Evolutionary conservation across 441 rosid genomes (phyloP), one percentile per base, ranked within the genome.

Genomic region (Adansonia grandidieri): DNA sequence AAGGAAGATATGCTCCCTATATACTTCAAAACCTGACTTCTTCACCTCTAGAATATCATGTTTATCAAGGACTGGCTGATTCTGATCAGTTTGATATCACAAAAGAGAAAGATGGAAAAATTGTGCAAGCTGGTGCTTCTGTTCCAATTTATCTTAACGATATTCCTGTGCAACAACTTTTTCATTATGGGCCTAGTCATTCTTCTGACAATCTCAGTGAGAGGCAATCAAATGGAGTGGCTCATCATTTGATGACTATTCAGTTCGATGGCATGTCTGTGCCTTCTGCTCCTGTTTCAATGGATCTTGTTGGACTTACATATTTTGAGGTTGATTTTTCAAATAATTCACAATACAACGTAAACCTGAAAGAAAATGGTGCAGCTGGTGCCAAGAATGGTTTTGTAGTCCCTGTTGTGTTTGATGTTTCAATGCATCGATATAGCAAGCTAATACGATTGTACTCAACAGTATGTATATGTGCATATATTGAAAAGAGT

Each of bases 301-400:
- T 96, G 93, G 99, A 96, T 87, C 91, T 92, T 78, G 96, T 93
- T 51, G 98, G 99, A 81, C 78, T 90, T 72, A 85, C 95, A 74
- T 90, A 84, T 84, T 94, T 96, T 81, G 97, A 92, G 89, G 96
- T 92, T 80, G 97, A 92, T 80, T 94, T 96, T 85, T 92, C 98
- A 8, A 92, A 91, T 80, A 85, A 87, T 63, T 87, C 87, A 51
- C 88, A 84, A 13, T 75, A 81, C 77, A 77, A 79, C 73, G 51
- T 63, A 71, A 81, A 78, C 79, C 74, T 65, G 74, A 87, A 83
- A 77, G 91, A 85, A 78, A 83, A 79, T 79, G 86, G 58, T 82
- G 86, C 78, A 75, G 48, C 79, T 76, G 78, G 71, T 80, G 76
- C 77, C 5, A 81, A 78, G 28, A 83, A 79, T 80, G 93, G 97